Base-by-base conservation (phyloP, 768 basidiomycete species). In the Hortiboletus campestris region DNA sequence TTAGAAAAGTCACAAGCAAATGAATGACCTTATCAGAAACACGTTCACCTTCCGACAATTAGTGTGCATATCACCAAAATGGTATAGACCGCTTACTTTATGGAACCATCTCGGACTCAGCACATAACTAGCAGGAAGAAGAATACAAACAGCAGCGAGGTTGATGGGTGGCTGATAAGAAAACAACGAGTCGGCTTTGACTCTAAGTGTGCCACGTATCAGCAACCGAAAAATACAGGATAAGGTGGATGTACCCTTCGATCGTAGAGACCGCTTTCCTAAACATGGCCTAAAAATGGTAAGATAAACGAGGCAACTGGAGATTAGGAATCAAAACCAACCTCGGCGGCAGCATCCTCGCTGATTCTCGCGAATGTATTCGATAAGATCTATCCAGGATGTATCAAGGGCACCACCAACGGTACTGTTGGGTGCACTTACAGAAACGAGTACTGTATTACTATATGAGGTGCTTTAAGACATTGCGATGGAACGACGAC, bases 61-160 rank as follows among this genome's bases (percentile, higher is more conserved):
- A 71, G 56, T 36, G 41, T 25, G 59, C 51, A 64, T 42, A 25
- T 49, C 38, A 22, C 46, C 42, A 46, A 31, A 42, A 53, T 36
- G 29, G 19, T 17, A 32, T 57, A 7, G 32, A 29, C 8, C n/a
- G 59, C 67, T 50, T 64, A 89, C 90, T 77, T 98, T 98, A 69
- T 98, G 96, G 68, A 98, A 98, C 94, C 94, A 98, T 51, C 96
- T 80, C n/a, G 94, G 93, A 8, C 80, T 81, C n/a, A 97, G 77
- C 49, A 94, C 72, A 68, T 90, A 94, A 60, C 87, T 90, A 20
- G 89, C 79, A 2, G 97, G 94, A 58, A 94, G 77, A 81, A 99
- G 88, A 59, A 96, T 76, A 49, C 84, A 84, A 14, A 98, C 75
- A 0, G 96, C 97, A 41, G 95, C 57, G 7, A 98, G 72, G 70